Evolutionary conservation across 441 rosid species (phyloP), one percentile per base, ranked within the genome.

Genomic region (Melastoma candidum): DNA sequence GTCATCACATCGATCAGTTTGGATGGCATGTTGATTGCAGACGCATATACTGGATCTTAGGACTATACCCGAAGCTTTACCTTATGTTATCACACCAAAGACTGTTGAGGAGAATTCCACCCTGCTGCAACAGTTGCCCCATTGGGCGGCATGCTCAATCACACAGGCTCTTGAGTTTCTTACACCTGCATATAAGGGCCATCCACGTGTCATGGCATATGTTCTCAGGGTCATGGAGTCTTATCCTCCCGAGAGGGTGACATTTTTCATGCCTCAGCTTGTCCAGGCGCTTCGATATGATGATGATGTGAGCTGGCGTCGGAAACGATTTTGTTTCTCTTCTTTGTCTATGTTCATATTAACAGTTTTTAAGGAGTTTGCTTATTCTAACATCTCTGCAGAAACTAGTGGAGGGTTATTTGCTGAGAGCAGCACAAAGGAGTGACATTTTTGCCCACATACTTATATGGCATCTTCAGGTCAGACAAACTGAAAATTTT

Each of bases 191-290:
- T 89, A 83, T 63, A 93, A 81, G 72, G 99, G 99, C 48, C 97
- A 93, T 77, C 90, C 90, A 29, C 97, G 99, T 63, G 97, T 93
- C 66, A 93, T 93, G 97, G 97, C 99, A 52, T 93, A 93, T 80
- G 95, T 93, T 66, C 81, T 93, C 57, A 75, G 99, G 73, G 99
- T 93, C 61, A 69, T 93, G 69, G 99, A 93, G 68, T 84, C 95
- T 60, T 93, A 93, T 72, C 99, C 99, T 72, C 96, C 96, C 51
- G 99, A 81, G 53, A 67, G 73, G 57, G 99, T 94, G 54, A 94
- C 97, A 26, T 89, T 94, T 77, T 94, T 85, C 83, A 87, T 90
- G 97, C 99, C 99, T 36, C 99, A 94, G 77, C 79, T 94, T 26
- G 97, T 94, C 74, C 99, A 94, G 74, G 78, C 94, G 56, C 74